Percentiles rank a stretch among this genome's conserved stretches.
phyloP scores from a whole-genome alignment of 305 asterid genomes.

The Fraxinus velutina region DNA sequence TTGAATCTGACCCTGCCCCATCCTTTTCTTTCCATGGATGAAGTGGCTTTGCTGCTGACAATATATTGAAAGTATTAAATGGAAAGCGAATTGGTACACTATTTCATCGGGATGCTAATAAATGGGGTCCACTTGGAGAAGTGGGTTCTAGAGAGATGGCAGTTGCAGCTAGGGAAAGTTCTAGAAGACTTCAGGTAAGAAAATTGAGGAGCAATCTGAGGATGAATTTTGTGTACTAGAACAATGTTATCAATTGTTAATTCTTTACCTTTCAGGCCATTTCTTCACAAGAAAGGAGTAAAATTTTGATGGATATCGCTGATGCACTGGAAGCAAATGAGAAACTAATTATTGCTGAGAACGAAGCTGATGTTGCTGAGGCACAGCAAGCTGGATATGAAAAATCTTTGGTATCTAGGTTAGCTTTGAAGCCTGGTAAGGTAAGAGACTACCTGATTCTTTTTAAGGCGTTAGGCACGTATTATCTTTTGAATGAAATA shows the following conservation, averaged over 20 bases:
- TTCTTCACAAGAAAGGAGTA: constrained; percentile 78
- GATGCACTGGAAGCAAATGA: constrained; percentile 84
- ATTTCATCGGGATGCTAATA: constrained; percentile 69
- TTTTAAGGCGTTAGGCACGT: background rate
- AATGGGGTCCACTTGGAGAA: constrained; percentile 53
- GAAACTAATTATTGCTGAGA: constrained; percentile 61
- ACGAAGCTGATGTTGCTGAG: constrained; percentile 78
- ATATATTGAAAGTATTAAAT: constrained; percentile 55
- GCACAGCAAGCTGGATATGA: constrained; percentile 83
- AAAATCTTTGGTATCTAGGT: constrained; percentile 69
- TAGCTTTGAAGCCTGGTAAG: constrained; percentile 76
- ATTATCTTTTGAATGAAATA: constrained; percentile 15
- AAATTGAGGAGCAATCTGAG: background rate
- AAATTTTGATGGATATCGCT: constrained; percentile 78
- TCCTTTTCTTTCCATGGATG: constrained; percentile 18
- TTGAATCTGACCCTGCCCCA: constrained; percentile 14
- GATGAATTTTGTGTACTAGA: background rate
- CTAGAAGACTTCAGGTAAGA: constrained; percentile 72
- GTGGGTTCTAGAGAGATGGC: constrained; percentile 62
- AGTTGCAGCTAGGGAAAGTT: constrained; percentile 74
- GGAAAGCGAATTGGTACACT: constrained; percentile 71
- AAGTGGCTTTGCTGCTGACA: constrained; percentile 70
- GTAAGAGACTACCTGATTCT: constrained; percentile 34
- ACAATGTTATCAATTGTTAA: constrained; percentile 2
- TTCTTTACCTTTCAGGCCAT: constrained; percentile 45